A percentile compares a stretch with the other conserved stretches of the same genome.
phyloP scores from a whole-genome alignment of 164 flowering plant species.

The Echeveria elegans region DNA sequence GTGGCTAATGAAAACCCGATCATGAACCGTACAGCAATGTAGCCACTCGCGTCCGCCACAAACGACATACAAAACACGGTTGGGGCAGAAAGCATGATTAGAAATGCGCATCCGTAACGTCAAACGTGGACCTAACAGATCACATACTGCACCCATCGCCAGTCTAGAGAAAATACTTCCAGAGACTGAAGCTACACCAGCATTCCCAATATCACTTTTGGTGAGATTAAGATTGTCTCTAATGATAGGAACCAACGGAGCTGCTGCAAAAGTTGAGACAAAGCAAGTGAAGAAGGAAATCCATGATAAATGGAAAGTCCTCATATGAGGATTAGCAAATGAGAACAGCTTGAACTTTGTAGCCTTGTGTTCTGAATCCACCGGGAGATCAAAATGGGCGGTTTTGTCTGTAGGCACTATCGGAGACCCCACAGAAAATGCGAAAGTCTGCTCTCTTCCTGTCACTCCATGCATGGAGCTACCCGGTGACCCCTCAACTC shows the following conservation, averaged over 20 bases:
- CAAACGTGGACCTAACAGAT: conserved; percentile 70
- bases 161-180: conserved; percentile 74
- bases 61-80: conserved; percentile 54
- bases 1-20: conserved; percentile 78
- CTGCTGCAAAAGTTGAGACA: conserved; percentile 78
- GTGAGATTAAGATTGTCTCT: conserved; percentile 61
- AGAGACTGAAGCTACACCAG: conserved; percentile 75
- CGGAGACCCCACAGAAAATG: background rate
- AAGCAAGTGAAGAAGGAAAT: conserved; percentile 79
- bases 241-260: conserved; percentile 59
- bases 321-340: conserved; percentile 68
- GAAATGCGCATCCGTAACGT: conserved; percentile 54
- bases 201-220: conserved; percentile 75
- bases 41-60: conserved; percentile 36
- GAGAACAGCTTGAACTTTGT: conserved; percentile 51
- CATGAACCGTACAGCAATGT: conserved; percentile 40
- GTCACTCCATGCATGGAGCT: conserved; percentile 7
- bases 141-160: conserved; percentile 73
- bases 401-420: conserved; percentile 14
- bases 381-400: conserved; percentile 39
- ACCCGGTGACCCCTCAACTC: background rate
- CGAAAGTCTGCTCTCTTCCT: conserved; percentile 2
- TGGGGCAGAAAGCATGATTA: conserved; percentile 58
- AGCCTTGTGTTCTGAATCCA: conserved; percentile 77
- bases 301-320: conserved; percentile 79